Evolutionary conservation across 306 rosid species (phyloP).

Genomic region (Inga leiocalycina): DNA sequence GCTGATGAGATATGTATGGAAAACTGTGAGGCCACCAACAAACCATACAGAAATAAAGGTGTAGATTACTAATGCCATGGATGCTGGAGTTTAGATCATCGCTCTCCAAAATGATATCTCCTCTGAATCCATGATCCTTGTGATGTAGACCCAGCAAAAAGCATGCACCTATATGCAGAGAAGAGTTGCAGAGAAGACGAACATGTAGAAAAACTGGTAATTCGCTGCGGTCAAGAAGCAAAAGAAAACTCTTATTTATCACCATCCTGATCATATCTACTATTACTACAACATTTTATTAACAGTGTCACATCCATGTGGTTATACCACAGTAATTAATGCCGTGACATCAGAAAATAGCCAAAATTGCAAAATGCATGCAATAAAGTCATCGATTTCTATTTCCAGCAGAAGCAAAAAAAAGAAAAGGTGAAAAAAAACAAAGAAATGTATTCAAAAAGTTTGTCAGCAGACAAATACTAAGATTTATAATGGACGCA

Average conservation of each 20-base stretch:
- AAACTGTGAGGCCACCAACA: constrained; percentile 69
- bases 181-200: constrained; percentile 68
- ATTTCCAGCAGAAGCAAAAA: background rate
- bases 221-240: constrained; percentile 58
- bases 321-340: constrained; percentile 1
- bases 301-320: background rate
- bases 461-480: background rate
- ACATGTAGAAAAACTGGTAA: constrained; percentile 71
- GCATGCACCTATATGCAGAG: constrained; percentile 68
- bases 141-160: constrained; percentile 74
- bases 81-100: constrained; percentile 66
- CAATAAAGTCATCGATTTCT: background rate
- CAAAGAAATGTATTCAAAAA: background rate
- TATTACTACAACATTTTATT: background rate
- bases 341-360: constrained; percentile 5
- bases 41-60: constrained; percentile 60
- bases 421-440: background rate
- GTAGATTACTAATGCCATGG: constrained; percentile 59
- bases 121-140: constrained; percentile 55
- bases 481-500: background rate
- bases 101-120: constrained; percentile 63
- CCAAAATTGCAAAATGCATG: constrained; percentile 22
- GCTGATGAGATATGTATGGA: constrained; percentile 76
- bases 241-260: constrained; percentile 11
- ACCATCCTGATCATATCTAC: constrained; percentile 27